A percentile compares a stretch with the other conserved stretches of the same genome.
Evolutionary conservation across 345 rosid genomes (phyloP).

Genomic region (Gossypioides kirkii): DNA sequence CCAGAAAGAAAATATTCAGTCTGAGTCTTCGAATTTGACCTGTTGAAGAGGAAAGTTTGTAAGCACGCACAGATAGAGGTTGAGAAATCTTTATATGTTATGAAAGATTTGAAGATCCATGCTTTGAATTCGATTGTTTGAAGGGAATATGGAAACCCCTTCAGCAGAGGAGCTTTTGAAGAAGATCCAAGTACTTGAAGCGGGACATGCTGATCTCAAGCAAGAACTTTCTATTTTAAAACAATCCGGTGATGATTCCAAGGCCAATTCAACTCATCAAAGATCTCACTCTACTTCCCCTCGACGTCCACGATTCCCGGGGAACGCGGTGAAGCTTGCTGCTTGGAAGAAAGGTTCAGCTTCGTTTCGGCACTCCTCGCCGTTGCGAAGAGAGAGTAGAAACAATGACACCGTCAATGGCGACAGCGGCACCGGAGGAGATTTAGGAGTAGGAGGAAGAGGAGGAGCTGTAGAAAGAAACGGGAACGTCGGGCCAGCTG

Average conservation of each 20-base stretch:
- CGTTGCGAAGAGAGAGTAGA: conserved; percentile 74
- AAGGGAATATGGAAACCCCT: conserved; percentile 43
- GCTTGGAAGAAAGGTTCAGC: conserved; percentile 56
- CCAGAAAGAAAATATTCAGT: not conserved
- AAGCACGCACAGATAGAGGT: not conserved
- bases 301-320: conserved; percentile 36
- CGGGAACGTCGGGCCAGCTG: conserved; percentile 44
- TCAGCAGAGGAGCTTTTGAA: conserved; percentile 69
- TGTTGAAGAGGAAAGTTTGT: conserved; percentile 1
- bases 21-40: not conserved
- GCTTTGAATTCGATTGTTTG: not conserved
- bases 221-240: conserved; percentile 75
- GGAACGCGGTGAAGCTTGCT: conserved; percentile 18
- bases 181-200: conserved; percentile 89
- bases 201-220: conserved; percentile 72
- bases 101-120: conserved; percentile 1
- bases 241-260: conserved; percentile 36
- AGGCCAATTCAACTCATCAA: conserved; percentile 27
- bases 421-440: conserved; percentile 7
- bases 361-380: conserved; percentile 75
- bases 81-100: not conserved
- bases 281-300: conserved; percentile 91
- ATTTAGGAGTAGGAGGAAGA: not conserved
- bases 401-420: conserved; percentile 25
- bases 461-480: conserved; percentile 16